These are phyloP conservation scores for Sutorius eximius DNA, from an alignment of 1,284 basidiomycete species.

Conservation along the genomic window DNA sequence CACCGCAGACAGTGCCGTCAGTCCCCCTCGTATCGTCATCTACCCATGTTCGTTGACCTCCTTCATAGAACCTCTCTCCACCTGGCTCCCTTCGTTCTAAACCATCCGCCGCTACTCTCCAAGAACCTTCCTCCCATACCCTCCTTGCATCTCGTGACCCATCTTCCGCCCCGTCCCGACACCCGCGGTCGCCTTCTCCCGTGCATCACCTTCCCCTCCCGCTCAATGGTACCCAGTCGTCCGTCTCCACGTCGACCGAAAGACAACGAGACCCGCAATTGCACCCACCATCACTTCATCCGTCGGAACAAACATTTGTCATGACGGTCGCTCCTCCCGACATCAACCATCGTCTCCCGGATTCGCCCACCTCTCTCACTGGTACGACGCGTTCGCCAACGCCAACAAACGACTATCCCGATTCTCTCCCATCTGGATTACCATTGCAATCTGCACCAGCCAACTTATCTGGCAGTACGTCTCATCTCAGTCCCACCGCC, in stretches of 20 bases:
- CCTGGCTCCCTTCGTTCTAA: conserved; percentile 24
- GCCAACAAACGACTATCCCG: not conserved
- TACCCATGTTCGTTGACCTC: not conserved
- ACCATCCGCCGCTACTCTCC: conserved; percentile 22
- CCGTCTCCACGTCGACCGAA: conserved; percentile 16
- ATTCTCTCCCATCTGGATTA: not conserved
- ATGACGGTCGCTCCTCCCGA: conserved; percentile 44
- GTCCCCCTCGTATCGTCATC: conserved; percentile 14
- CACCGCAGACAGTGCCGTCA: conserved; percentile 43
- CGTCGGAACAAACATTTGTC: conserved; percentile 36
- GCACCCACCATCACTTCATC: conserved; percentile 8
- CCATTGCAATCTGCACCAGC: conserved; percentile 24
- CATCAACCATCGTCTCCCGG: not conserved
- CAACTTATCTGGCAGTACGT: not conserved
- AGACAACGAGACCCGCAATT: conserved; percentile 1
- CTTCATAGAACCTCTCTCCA: conserved; percentile 2
- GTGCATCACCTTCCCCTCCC: conserved; percentile 4
- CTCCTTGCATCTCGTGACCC: conserved; percentile 15
- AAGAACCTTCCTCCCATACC: conserved; percentile 30
- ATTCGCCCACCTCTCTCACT: conserved; percentile 4
- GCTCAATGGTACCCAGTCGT: not conserved
- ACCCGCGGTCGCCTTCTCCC: conserved; percentile 17
- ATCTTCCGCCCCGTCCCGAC: conserved; percentile 3
- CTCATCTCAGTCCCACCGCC: conserved; percentile 25
- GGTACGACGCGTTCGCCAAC: conserved; percentile 13